These are phyloP conservation scores for Triticum urartu DNA, from an alignment of 176 grass and related monocot genomes.

Conservation along the genomic window DNA sequence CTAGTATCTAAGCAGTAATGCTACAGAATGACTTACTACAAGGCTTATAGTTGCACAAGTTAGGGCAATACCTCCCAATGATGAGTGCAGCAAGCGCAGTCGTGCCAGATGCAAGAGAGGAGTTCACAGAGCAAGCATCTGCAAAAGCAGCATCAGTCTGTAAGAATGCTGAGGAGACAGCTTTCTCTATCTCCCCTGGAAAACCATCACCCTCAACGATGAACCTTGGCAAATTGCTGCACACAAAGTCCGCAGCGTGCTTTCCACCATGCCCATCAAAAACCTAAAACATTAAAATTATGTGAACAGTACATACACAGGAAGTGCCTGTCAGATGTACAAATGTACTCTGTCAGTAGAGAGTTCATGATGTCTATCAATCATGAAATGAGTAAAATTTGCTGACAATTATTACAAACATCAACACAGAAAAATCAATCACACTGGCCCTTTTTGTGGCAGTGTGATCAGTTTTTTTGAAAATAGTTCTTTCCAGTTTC, in stretches of 20 bases:
- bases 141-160: conserved; percentile 91
- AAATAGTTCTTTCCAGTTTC: not conserved
- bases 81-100: conserved; percentile 85
- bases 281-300: conserved; percentile 49
- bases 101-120: conserved; percentile 79
- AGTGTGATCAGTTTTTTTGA: not conserved
- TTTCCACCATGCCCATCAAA: conserved; percentile 99
- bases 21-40: not conserved
- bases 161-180: conserved; percentile 79
- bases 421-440: not conserved
- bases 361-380: not conserved
- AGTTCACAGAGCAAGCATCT: conserved; percentile 71
- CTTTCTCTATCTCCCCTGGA: conserved; percentile 75
- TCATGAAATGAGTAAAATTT: conserved; percentile 10
- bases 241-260: conserved; percentile 90
- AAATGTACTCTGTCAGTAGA: not conserved
- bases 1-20: not conserved
- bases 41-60: not conserved
- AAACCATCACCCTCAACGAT: conserved; percentile 73
- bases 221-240: conserved; percentile 78
- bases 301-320: conserved; percentile 21
- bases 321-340: conserved; percentile 12
- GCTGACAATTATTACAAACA: not conserved
- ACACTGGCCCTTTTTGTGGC: not conserved
- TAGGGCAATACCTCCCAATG: conserved; percentile 63